Evolutionary conservation across 345 rosid genomes (phyloP), one percentile per base, ranked within the genome.

Genomic region (Gossypium thurberi): DNA sequence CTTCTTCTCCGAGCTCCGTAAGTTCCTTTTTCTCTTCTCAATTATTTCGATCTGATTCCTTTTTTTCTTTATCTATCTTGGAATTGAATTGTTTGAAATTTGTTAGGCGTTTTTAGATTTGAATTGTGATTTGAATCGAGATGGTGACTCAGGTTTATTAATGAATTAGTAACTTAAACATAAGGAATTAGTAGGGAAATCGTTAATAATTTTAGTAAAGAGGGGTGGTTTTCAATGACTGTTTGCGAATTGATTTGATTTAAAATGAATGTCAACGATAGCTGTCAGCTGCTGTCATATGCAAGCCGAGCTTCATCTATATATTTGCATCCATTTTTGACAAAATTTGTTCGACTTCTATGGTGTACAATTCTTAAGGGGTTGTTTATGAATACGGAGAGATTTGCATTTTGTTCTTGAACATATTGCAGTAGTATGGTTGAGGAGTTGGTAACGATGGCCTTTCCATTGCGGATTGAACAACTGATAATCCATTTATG

Each of bases 1-100:
- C 80, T 94, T 94, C 96, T 75, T 94, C 86, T 90, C 97, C 63
- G 99, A 94, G 85, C 92, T 94, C 62, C 89, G 98, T 92, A 78
- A 52, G 93, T 81, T 23, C 2, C 51, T 72, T 50, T 44, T 42
- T 3, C 28, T 3, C 58, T 15, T 4, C 43, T 15, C 17, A 8
- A 23, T 46, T 70, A 6, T 46, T 74, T 74, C 42, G 75, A 74
- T 74, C 70, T 74, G 69, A 28, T 8, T 44, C 1, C 3, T 60
- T 26, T 26, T 59, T 56, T 56, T 21, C 12, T 20, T 28, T 48
- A 37, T 62, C 18, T 26, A 10, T 17, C 21, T 63, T 72, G 53
- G 46, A 18, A 48, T 25, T 40, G 43, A 15, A 18, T 43, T 71
- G 3, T 18, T 20, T 20, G 47, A 57, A 20, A 15, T 63, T 62